Percentiles rank a stretch among this genome's conserved stretches.
These are phyloP conservation scores for Yarrowia hollandica DNA, from an alignment of 805 yeast genomes.

Conservation along the genomic window DNA sequence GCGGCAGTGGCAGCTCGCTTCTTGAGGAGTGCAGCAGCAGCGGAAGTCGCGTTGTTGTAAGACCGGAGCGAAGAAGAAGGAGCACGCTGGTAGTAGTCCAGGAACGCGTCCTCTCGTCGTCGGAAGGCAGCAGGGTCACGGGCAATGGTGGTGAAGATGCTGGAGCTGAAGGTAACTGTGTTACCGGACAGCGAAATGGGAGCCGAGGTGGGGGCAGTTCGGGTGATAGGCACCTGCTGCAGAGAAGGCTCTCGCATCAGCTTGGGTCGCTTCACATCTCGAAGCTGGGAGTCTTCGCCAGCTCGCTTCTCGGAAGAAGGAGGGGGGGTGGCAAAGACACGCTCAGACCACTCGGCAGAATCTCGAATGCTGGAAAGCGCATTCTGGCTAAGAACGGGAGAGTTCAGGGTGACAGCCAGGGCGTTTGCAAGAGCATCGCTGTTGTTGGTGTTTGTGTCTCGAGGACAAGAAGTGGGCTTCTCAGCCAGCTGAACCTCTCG, in stretches of 20 bases:
- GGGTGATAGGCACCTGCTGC: slow-evolving; percentile 11
- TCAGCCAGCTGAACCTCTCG: slow-evolving; percentile 26
- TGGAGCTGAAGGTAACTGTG: slow-evolving; percentile 14
- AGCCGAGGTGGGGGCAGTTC: slow-evolving; percentile 21
- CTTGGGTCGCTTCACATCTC: slow-evolving; percentile 29
- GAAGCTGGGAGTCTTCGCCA: slow-evolving; percentile 3
- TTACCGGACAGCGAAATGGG: slow-evolving; percentile 3
- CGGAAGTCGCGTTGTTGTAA: slow-evolving; percentile 25
- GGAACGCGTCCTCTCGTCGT: slow-evolving; percentile 23
- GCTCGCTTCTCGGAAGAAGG: slow-evolving; percentile 22
- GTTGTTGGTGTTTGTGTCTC: neutral
- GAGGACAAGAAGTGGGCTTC: slow-evolving; percentile 16
- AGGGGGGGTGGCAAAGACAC: slow-evolving; percentile 26
- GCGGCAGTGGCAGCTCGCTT: neutral
- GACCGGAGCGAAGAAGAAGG: slow-evolving; percentile 10
- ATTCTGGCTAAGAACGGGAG: slow-evolving; percentile 19
- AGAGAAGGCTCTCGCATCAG: slow-evolving; percentile 27
- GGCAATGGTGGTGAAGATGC: slow-evolving; percentile 24
- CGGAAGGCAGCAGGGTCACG: slow-evolving; percentile 18
- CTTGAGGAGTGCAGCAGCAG: slow-evolving; percentile 23
- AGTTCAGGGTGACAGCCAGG: slow-evolving; percentile 16
- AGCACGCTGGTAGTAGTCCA: slow-evolving; percentile 24
- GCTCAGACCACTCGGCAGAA: slow-evolving; percentile 20
- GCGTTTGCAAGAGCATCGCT: slow-evolving; percentile 24
- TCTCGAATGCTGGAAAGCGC: slow-evolving; percentile 28